Evolutionary conservation across 176 grass and related monocot species (phyloP).

Genomic region (Carex scoparia): DNA sequence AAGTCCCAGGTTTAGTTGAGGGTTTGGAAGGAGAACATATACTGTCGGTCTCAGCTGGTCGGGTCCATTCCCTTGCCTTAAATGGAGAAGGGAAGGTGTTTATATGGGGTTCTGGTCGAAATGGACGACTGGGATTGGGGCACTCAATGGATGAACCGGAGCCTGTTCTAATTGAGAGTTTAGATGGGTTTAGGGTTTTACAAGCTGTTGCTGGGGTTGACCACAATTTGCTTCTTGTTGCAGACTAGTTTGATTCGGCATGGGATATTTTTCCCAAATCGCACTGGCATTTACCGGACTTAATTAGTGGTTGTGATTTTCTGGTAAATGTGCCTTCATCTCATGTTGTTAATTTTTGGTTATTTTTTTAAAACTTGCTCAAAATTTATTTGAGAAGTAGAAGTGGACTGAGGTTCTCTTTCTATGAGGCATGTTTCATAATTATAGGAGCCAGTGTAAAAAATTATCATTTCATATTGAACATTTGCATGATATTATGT

Average conservation of each 20-base stretch:
- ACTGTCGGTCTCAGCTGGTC: constrained; percentile 49
- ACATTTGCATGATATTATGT: background rate
- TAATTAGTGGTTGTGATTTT: background rate
- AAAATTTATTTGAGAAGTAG: background rate
- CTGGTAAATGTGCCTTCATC: background rate
- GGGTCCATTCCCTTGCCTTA: constrained; percentile 67
- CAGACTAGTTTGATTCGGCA: constrained; percentile 32
- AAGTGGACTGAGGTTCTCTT: background rate
- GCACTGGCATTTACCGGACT: background rate
- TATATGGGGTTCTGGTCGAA: constrained; percentile 78
- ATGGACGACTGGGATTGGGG: constrained; percentile 69
- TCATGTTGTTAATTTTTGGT: background rate
- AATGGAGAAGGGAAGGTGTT: constrained; percentile 56
- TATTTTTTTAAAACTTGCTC: background rate
- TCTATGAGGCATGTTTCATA: background rate
- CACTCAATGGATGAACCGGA: constrained; percentile 72
- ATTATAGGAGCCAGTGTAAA: background rate
- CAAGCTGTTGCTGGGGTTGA: constrained; percentile 65
- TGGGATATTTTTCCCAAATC: background rate
- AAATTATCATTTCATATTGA: background rate
- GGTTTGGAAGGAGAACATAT: constrained; percentile 41
- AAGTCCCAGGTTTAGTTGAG: constrained; percentile 42
- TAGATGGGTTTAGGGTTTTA: constrained; percentile 56
- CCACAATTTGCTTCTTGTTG: constrained; percentile 68
- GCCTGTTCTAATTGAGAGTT: constrained; percentile 53